These are phyloP conservation scores for Panicum hallii DNA, from an alignment of 202 grass and related monocot genomes.

Conservation along the genomic window DNA sequence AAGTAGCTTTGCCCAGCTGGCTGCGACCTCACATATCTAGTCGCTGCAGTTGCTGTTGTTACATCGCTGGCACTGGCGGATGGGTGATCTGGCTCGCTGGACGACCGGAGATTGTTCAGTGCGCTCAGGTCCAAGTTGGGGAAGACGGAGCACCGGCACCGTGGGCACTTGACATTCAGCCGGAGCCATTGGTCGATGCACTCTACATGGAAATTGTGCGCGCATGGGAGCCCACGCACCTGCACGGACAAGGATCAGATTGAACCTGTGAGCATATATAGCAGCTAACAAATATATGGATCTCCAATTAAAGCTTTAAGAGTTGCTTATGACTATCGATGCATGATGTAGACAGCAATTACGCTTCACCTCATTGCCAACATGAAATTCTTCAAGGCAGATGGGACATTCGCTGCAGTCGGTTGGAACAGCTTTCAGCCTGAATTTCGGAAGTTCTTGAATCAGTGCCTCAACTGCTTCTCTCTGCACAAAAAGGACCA, in stretches of 20 bases:
- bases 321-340: not conserved
- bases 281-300: not conserved
- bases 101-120: constrained; percentile 75
- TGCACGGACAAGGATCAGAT: constrained; percentile 26
- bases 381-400: constrained; percentile 92
- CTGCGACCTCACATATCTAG: constrained; percentile 58
- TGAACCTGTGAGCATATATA: not conserved
- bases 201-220: constrained; percentile 95
- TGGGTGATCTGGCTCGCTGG: constrained; percentile 48
- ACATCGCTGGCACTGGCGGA: constrained; percentile 55
- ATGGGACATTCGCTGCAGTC: constrained; percentile 95
- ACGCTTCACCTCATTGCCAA: constrained; percentile 71
- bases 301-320: not conserved
- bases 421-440: constrained; percentile 82
- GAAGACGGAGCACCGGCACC: constrained; percentile 93
- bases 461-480: constrained; percentile 96
- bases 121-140: constrained; percentile 94
- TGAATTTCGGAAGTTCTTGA: constrained; percentile 93
- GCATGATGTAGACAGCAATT: not conserved
- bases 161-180: constrained; percentile 89
- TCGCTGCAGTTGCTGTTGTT: constrained; percentile 32
- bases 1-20: constrained; percentile 74
- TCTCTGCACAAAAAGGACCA: constrained; percentile 58
- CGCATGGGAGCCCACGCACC: constrained; percentile 90
- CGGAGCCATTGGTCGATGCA: constrained; percentile 97